Base-by-base conservation (phyloP, 2,329 filamentous ascomycete species). In the Aspergillus pseudoviridinutans region DNA sequence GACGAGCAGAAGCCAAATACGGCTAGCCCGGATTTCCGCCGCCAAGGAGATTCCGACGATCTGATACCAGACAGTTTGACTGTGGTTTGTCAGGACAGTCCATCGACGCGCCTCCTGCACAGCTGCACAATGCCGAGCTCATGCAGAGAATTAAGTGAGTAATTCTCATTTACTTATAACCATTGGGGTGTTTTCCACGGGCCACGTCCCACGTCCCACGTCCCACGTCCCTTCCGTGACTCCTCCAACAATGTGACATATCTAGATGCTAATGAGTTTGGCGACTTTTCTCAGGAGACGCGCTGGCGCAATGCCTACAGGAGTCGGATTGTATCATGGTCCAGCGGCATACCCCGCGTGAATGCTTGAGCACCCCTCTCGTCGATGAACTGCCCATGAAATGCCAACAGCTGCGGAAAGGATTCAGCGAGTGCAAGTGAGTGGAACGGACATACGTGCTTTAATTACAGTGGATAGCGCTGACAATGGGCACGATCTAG, bases 311-410 rank as follows among this genome's bases (percentile, higher is more conserved):
- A 80, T 99, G 94, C 79, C 91, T 99, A 64, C 92, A 97, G 75
- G 87, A 96, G 76, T 96, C 91, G 69, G 93, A 97, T 76, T 99
- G 94, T 77, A 90, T 99, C 69, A 92, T 97, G 87, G 83, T 96
- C 58, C 83, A 97, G 60, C 91, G 92, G 58, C 87, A 97, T 80
- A 85, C 83, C 8, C 91, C 94, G 24, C 82, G 88, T 73, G 93
- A 97, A 71, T 99, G 94, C 76, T 86, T 99, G 49, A 89, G 90
- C 51, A 82, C 87, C 20, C 93, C 93, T 3, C 86, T 96, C 61
- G 81, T 86, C 73, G 87, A 94, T 62, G 88, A 87, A 6, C 86
- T 99, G 14, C 93, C 94, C 22, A 87, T 84, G 25, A 87, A 89
- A 76, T 99, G 94, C 78, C 91, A 93, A 73, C 93, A 97, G 76